These are phyloP conservation scores for Alternaria sp. DNA, from an alignment of 2,329 filamentous ascomycete species.

Conservation along the genomic window DNA sequence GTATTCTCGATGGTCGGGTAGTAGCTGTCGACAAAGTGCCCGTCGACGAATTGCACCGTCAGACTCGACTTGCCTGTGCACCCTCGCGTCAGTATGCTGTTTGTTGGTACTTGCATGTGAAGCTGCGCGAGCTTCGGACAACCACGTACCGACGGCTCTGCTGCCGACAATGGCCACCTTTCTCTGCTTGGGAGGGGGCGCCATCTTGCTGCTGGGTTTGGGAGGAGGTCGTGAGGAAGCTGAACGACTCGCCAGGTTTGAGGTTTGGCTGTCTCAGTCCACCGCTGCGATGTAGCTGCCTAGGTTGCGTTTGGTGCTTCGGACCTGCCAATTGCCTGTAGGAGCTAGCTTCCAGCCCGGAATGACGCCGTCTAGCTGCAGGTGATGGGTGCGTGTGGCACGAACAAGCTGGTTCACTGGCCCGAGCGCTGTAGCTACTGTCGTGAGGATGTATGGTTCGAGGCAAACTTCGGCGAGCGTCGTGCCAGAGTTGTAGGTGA, in stretches of 20 bases:
- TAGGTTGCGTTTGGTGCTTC: slow-evolving; percentile 24
- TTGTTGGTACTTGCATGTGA: slow-evolving; percentile 15
- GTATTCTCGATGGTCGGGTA: slow-evolving; percentile 99
- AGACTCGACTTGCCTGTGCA: slow-evolving; percentile 90
- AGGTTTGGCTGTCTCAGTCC: slow-evolving; percentile 21
- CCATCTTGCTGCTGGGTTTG: slow-evolving; percentile 57
- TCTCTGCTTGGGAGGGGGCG: slow-evolving; percentile 76
- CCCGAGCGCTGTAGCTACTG: background rate
- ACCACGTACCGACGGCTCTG: slow-evolving; percentile 78
- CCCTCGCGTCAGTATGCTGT: slow-evolving; percentile 20
- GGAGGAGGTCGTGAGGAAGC: slow-evolving; percentile 16
- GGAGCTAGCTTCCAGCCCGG: slow-evolving; percentile 26
- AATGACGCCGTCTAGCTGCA: slow-evolving; percentile 32
- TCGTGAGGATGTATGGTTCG: background rate
- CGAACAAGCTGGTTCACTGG: slow-evolving; percentile 5
- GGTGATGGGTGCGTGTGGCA: slow-evolving; percentile 16
- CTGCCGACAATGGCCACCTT: slow-evolving; percentile 97
- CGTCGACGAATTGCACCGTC: slow-evolving; percentile 95
- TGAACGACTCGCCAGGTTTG: slow-evolving; percentile 33
- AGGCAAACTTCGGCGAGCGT: background rate
- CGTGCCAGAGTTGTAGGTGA: background rate
- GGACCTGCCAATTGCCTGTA: slow-evolving; percentile 28
- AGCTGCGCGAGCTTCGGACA: slow-evolving; percentile 18
- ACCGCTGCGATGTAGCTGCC: slow-evolving; percentile 30
- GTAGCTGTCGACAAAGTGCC: slow-evolving; percentile 98